phyloP scores from a whole-genome alignment of 106 monocot genomes.

The Amphibolis antarctica region DNA sequence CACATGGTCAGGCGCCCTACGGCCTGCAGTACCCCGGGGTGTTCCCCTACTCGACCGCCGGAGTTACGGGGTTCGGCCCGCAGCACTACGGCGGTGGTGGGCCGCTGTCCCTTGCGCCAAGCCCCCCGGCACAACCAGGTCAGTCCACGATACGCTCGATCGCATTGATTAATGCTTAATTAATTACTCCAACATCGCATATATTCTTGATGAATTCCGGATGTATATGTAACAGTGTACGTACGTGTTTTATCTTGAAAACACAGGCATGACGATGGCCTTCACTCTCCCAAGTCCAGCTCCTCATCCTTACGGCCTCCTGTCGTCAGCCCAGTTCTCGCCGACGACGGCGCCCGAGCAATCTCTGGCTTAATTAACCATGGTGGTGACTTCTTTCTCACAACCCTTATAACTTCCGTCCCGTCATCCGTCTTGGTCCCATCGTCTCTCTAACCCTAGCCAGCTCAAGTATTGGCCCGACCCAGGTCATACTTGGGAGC shows the following conservation, averaged over 20 bases:
- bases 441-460: constrained; percentile 4
- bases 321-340: constrained; percentile 39
- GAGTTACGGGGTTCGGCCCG: constrained; percentile 39
- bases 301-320: constrained; percentile 40
- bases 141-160: background rate
- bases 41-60: constrained; percentile 31
- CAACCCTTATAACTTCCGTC: background rate
- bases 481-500: background rate
- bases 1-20: constrained; percentile 48
- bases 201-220: background rate
- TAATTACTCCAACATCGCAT: too few species aligned
- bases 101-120: constrained; percentile 48
- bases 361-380: constrained; percentile 78
- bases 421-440: background rate
- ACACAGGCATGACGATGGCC: constrained; percentile 71
- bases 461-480: background rate
- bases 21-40: constrained; percentile 46
- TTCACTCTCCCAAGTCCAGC: constrained; percentile 39
- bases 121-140: constrained; percentile 55
- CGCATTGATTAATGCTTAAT: too few species aligned
- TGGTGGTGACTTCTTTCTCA: constrained; percentile 31
- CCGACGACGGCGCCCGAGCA: constrained; percentile 36
- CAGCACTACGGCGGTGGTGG: constrained; percentile 36
- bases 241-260: constrained; percentile 50
- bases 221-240: constrained; percentile 54